Conservation (phyloP, 805 yeast genomes). For the Phaffomyces opuntiae region DNA sequence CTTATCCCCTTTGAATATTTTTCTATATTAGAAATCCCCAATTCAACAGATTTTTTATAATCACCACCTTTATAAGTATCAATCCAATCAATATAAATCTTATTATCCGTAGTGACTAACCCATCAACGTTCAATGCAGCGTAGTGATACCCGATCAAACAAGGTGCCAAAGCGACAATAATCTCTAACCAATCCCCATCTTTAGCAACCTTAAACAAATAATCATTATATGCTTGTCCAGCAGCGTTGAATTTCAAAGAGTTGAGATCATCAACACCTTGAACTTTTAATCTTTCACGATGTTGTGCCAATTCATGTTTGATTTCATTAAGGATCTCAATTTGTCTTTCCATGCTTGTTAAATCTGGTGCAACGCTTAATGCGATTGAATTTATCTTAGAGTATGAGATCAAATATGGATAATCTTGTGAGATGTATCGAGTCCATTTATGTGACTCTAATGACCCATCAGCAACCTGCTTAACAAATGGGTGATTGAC, state of each 20-base stretch:
- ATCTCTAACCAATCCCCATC: conserved; percentile 56
- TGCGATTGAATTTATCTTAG: conserved; percentile 57
- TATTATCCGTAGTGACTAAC: conserved; percentile 23
- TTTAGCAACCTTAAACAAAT: conserved; percentile 45
- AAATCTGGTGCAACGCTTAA: conserved; percentile 54
- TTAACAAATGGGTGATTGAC: conserved; percentile 55
- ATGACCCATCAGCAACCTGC: conserved; percentile 42
- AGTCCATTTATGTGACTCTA: conserved; percentile 44
- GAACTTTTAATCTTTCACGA: conserved; percentile 38
- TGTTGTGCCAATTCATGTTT: conserved; percentile 53
- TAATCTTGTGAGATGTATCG: conserved; percentile 55
- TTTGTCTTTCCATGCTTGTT: conserved; percentile 42
- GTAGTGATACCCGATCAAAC: conserved; percentile 55
- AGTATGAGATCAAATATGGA: conserved; percentile 61
- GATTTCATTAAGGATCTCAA: conserved; percentile 43
- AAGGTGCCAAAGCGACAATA: conserved; percentile 66
- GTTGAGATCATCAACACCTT: conserved; percentile 38
- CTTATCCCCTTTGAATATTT: conserved; percentile 33
- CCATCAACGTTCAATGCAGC: conserved; percentile 36
- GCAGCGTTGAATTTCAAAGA: conserved; percentile 47
- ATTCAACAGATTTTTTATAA: conserved; percentile 44
- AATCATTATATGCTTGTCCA: conserved; percentile 54
- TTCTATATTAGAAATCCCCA: conserved; percentile 46
- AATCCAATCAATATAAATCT: conserved; percentile 45
- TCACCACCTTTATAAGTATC: conserved; percentile 53